Evolutionary conservation across 331 rosid species (phyloP).

Genomic region (Pyracantha coccinea): DNA sequence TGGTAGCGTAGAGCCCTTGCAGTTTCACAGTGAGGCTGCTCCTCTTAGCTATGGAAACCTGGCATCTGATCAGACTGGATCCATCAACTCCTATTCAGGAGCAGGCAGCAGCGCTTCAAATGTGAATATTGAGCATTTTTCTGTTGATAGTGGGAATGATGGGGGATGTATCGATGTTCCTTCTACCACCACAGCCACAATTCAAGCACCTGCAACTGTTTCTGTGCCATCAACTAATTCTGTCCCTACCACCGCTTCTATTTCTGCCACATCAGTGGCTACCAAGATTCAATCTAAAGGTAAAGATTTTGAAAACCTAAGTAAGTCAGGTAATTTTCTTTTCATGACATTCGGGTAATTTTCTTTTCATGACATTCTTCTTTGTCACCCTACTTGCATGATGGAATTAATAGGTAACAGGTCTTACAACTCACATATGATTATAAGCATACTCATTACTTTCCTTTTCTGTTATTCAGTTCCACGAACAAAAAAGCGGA

Average conservation of each 20-base stretch:
- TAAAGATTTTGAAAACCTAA: slow-evolving; percentile 10
- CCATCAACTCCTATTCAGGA: slow-evolving; percentile 24
- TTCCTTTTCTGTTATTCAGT: slow-evolving; percentile 28
- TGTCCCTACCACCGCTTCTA: slow-evolving; percentile 26
- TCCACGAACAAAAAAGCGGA: slow-evolving; percentile 53
- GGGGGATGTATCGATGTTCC: slow-evolving; percentile 37
- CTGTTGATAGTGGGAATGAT: slow-evolving; percentile 21
- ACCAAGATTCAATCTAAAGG: slow-evolving; percentile 78
- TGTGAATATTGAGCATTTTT: slow-evolving; percentile 17
- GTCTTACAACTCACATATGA: neutral
- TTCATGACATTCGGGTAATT: too few relatives aligned
- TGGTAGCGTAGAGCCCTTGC: slow-evolving; percentile 13
- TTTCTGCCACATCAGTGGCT: slow-evolving; percentile 34
- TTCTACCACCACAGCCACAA: slow-evolving; percentile 39
- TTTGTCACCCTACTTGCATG: neutral
- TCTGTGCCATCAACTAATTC: slow-evolving; percentile 27
- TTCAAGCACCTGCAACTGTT: slow-evolving; percentile 41
- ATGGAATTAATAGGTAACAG: neutral
- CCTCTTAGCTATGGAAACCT: slow-evolving; percentile 8
- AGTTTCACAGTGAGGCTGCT: slow-evolving; percentile 15
- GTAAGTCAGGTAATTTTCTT: neutral
- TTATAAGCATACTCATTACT: neutral
- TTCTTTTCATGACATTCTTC: neutral
- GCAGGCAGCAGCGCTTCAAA: slow-evolving; percentile 19
- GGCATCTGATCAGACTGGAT: slow-evolving; percentile 16